These are phyloP conservation scores for Euphorbia corollata DNA, from an alignment of 441 rosid species.

Conservation along the genomic window DNA sequence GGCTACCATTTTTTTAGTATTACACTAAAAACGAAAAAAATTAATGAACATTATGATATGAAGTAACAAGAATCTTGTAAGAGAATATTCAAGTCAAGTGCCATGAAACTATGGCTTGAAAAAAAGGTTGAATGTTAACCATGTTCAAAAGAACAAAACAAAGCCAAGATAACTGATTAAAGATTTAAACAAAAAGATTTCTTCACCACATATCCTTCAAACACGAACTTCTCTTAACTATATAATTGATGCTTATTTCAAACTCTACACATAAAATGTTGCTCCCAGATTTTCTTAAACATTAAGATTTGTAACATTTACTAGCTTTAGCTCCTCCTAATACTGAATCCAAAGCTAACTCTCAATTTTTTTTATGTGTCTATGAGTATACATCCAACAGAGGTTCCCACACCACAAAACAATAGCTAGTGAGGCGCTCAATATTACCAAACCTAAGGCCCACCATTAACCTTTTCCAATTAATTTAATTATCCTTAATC, in stretches of 20 bases:
- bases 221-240: background rate
- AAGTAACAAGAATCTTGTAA: too few species aligned
- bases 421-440: background rate
- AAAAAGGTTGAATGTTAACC: too few species aligned
- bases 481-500: slow-evolving; percentile 6
- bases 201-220: background rate
- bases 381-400: background rate
- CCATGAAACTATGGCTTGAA: too few species aligned
- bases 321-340: background rate
- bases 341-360: too few species aligned
- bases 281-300: background rate
- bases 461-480: background rate
- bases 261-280: background rate
- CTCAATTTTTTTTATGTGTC: background rate
- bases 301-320: background rate
- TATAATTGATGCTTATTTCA: background rate
- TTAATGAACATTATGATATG: too few species aligned
- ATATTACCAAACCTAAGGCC: slow-evolving; percentile 6
- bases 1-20: too few species aligned
- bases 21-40: too few species aligned
- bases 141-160: too few species aligned
- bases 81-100: too few species aligned
- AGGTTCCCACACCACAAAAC: slow-evolving; percentile 1
- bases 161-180: too few species aligned
- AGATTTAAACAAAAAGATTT: too few species aligned